Percentiles rank a stretch among this genome's conserved stretches.
Evolutionary conservation across 495 filamentous ascomycete genomes (phyloP).

Genomic region (Pyrenopolyporus hunteri): DNA sequence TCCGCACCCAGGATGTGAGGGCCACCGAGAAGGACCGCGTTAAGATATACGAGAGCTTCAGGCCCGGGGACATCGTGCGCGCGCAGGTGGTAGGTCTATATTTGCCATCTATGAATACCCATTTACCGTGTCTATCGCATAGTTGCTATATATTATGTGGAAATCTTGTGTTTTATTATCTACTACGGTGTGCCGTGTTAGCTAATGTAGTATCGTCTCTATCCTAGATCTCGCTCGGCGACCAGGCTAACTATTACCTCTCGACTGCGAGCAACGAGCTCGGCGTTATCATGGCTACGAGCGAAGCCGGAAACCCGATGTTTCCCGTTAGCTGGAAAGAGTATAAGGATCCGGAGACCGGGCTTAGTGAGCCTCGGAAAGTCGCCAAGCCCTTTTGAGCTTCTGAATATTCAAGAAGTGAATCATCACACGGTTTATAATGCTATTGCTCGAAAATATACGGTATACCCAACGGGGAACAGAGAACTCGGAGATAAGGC

Average conservation of each 20-base stretch:
- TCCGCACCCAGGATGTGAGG: constrained; percentile 85
- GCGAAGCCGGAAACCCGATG: constrained; percentile 87
- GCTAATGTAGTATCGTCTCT: not conserved
- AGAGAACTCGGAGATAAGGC: too few species aligned
- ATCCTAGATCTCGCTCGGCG: constrained; percentile 78
- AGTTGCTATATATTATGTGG: too few species aligned
- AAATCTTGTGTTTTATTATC: too few species aligned
- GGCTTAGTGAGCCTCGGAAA: constrained; percentile 79
- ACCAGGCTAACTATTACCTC: constrained; percentile 92
- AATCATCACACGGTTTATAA: too few species aligned
- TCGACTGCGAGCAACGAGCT: constrained; percentile 88
- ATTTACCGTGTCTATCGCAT: too few species aligned
- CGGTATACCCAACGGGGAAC: too few species aligned
- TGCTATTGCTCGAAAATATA: too few species aligned
- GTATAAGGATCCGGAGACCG: constrained; percentile 83
- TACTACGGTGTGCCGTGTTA: too few species aligned
- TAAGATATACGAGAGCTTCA: constrained; percentile 86
- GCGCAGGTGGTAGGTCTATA: constrained; percentile 74
- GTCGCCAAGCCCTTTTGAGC: constrained; percentile 89
- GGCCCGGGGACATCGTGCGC: constrained; percentile 90
- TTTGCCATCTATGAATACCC: not conserved
- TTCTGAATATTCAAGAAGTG: not conserved
- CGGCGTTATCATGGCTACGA: constrained; percentile 92
- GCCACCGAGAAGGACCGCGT: constrained; percentile 96
- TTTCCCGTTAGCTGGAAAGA: constrained; percentile 94